A percentile compares a stretch with the other conserved stretches of the same genome.
Conservation (phyloP, 176 grass and related monocot genomes). For the Metroxylon sagu region DNA sequence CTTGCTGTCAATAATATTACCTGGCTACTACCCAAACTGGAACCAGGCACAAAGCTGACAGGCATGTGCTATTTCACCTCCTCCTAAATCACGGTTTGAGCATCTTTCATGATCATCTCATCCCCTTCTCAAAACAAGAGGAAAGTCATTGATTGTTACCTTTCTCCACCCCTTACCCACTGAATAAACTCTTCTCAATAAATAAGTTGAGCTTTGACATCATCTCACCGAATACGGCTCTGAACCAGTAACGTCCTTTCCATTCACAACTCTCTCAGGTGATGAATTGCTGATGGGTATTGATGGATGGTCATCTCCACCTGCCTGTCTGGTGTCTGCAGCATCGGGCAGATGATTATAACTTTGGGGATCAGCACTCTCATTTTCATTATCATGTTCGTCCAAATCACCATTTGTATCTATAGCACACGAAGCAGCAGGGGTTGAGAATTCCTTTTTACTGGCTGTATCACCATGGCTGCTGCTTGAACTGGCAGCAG, state of each 20-base stretch:
- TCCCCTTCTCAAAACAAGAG: too few species aligned
- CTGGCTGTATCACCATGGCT: slow-evolving; percentile 24
- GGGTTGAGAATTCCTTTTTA: slow-evolving; percentile 6
- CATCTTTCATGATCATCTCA: too few species aligned
- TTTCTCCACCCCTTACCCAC: too few species aligned
- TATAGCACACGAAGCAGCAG: slow-evolving; percentile 9
- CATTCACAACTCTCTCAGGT: slow-evolving; percentile 20
- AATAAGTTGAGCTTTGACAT: neutral
- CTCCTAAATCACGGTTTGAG: too few species aligned
- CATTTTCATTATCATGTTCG: slow-evolving; percentile 14
- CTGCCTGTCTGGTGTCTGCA: slow-evolving; percentile 26
- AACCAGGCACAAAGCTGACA: too few species aligned
- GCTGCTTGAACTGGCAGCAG: slow-evolving; percentile 13
- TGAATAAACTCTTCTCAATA: too few species aligned
- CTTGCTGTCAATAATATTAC: too few species aligned
- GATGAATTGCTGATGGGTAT: slow-evolving; percentile 13
- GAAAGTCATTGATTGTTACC: too few species aligned
- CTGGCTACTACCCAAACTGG: too few species aligned
- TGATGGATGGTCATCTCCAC: slow-evolving; percentile 31
- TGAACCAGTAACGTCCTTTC: slow-evolving; percentile 21
- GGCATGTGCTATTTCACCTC: too few species aligned
- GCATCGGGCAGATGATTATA: slow-evolving; percentile 19
- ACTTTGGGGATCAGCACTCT: slow-evolving; percentile 21
- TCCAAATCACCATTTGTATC: slow-evolving; percentile 31
- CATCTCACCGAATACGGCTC: slow-evolving; percentile 58